Conservation (phyloP, 2,329 filamentous ascomycete species). For the Cryphonectria radicalis region DNA sequence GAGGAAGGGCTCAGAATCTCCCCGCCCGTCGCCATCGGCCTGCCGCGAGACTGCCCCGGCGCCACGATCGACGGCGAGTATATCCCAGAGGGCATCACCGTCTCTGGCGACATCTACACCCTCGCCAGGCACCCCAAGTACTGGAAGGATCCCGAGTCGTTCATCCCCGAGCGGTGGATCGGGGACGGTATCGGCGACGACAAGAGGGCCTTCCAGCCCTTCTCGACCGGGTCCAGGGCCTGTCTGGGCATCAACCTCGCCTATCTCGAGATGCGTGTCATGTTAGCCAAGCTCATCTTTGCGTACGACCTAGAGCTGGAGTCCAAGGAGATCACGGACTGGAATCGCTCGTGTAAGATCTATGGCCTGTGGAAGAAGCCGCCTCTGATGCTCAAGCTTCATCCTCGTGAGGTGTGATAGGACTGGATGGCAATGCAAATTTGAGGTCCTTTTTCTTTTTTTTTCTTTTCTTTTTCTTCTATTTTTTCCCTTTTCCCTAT, state of each 20-base stretch:
- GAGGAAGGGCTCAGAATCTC: slow-evolving; percentile 23
- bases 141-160: slow-evolving; percentile 25
- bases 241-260: slow-evolving; percentile 34
- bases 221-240: slow-evolving; percentile 31
- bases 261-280: slow-evolving; percentile 37
- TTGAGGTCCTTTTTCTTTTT: not conserved
- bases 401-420: slow-evolving; percentile 1
- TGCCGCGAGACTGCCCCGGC: slow-evolving; percentile 29
- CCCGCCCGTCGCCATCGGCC: slow-evolving; percentile 17
- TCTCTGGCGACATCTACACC: slow-evolving; percentile 20
- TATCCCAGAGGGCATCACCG: slow-evolving; percentile 22
- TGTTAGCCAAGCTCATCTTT: slow-evolving; percentile 37
- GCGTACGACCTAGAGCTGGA: slow-evolving; percentile 34
- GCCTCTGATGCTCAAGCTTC: slow-evolving; percentile 22
- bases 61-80: slow-evolving; percentile 26
- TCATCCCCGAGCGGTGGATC: slow-evolving; percentile 26
- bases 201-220: slow-evolving; percentile 37
- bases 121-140: slow-evolving; percentile 20
- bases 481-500: no score
- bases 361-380: slow-evolving; percentile 25
- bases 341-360: slow-evolving; percentile 18
- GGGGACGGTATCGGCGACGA: slow-evolving; percentile 30
- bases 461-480: no score
- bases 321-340: slow-evolving; percentile 21
- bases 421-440: not conserved